Conservation (phyloP, 495 filamentous ascomycete species). For the Zalerion maritima region DNA sequence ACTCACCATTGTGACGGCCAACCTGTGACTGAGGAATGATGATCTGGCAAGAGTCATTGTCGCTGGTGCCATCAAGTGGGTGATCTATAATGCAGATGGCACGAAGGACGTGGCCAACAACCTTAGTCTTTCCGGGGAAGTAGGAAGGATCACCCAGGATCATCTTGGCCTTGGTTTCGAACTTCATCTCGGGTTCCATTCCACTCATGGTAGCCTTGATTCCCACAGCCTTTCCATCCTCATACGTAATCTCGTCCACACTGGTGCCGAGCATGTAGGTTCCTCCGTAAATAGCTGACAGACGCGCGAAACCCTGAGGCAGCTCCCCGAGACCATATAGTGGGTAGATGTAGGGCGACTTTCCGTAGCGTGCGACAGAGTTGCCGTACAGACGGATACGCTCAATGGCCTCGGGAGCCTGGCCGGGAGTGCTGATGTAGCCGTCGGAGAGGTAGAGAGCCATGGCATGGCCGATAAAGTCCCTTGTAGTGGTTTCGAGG, state of each 20-base stretch:
- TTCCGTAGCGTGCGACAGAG: constrained; percentile 94
- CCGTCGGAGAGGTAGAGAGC: constrained; percentile 81
- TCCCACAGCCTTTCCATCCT: constrained; percentile 64
- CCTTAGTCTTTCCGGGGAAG: constrained; percentile 77
- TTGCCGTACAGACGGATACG: constrained; percentile 94
- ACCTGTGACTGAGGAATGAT: constrained; percentile 98
- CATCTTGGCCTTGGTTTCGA: constrained; percentile 88
- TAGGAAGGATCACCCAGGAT: constrained; percentile 95
- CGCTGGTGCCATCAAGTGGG: constrained; percentile 72
- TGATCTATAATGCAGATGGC: constrained; percentile 97
- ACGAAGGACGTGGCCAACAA: constrained; percentile 78
- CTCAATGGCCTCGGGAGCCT: constrained; percentile 73
- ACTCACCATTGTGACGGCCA: constrained; percentile 78
- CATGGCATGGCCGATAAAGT: constrained; percentile 98
- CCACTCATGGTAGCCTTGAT: constrained; percentile 95
- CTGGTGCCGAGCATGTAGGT: constrained; percentile 98
- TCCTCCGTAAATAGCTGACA: constrained; percentile 95
- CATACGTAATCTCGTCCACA: constrained; percentile 78
- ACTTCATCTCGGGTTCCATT: constrained; percentile 76
- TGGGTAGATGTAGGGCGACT: constrained; percentile 98
- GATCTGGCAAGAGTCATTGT: constrained; percentile 81
- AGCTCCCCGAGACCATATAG: constrained; percentile 95
- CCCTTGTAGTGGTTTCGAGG: constrained; percentile 78
- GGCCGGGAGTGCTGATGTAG: constrained; percentile 60
- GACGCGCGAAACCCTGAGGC: constrained; percentile 92